Conservation (phyloP, 164 flowering plant species). For the Cinnamomum chago region DNA sequence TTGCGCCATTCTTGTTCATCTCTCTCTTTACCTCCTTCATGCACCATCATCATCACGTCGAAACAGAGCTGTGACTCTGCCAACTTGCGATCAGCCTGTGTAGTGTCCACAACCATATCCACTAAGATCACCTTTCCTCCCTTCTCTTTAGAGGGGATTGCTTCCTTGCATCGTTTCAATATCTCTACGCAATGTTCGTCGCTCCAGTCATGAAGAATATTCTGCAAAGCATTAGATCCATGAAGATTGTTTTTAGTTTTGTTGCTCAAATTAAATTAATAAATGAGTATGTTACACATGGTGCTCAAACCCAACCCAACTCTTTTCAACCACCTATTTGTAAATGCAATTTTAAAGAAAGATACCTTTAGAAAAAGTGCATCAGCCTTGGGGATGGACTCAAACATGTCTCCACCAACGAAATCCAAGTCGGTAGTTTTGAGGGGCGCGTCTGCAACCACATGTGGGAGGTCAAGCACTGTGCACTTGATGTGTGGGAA, state of each 20-base stretch:
- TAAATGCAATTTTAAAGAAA: not conserved
- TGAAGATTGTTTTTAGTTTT: too few relatives aligned
- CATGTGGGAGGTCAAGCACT: constrained; percentile 41
- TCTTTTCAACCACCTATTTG: too few relatives aligned
- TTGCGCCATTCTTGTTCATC: constrained; percentile 12
- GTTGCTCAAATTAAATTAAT: too few relatives aligned
- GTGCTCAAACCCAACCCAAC: not conserved
- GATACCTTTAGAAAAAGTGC: constrained; percentile 21
- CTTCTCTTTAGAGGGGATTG: constrained; percentile 16
- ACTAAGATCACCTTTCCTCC: constrained; percentile 46
- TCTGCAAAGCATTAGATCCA: not conserved
- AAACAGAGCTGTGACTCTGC: not conserved
- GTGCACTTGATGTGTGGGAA: constrained; percentile 30
- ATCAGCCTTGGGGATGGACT: constrained; percentile 24
- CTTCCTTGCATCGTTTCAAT: constrained; percentile 35
- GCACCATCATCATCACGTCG: constrained; percentile 10
- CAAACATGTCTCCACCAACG: constrained; percentile 31
- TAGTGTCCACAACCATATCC: constrained; percentile 28
- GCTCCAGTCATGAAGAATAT: constrained; percentile 29
- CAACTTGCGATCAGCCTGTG: not conserved
- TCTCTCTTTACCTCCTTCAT: constrained; percentile 10
- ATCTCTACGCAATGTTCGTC: constrained; percentile 40
- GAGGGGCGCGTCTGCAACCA: constrained; percentile 18
- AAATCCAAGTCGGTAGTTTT: constrained; percentile 13
- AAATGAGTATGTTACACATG: too few relatives aligned